Conservation (phyloP, 2,329 filamentous ascomycete species). For the Didymella lethalis region DNA sequence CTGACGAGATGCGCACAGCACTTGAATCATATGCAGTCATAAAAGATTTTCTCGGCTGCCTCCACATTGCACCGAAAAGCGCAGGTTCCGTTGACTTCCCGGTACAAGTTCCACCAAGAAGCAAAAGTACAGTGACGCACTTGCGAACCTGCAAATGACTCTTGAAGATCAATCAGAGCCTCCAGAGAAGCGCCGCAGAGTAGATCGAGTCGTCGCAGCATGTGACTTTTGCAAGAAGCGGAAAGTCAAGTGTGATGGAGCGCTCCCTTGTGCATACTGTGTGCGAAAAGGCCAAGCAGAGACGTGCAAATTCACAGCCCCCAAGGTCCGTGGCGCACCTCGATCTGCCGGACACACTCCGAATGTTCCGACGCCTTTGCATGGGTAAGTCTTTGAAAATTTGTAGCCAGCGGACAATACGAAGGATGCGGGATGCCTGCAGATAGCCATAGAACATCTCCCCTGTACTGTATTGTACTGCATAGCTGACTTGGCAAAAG, state of each 20-base stretch:
- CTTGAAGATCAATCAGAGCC: conserved; percentile 5
- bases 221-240: conserved; percentile 44
- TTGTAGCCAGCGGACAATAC: background rate
- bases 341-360: conserved; percentile 46
- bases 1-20: conserved; percentile 7
- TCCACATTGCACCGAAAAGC: background rate
- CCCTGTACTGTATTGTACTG: background rate
- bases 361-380: conserved; percentile 7
- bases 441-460: background rate
- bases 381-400: conserved; percentile 1
- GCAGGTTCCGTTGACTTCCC: background rate
- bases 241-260: conserved; percentile 61
- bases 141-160: background rate
- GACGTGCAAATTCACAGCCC: conserved; percentile 54
- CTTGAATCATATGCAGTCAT: background rate
- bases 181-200: conserved; percentile 34
- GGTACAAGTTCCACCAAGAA: background rate
- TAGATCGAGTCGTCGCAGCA: conserved; percentile 40
- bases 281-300: conserved; percentile 51
- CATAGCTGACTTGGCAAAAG: conserved; percentile 9
- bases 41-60: background rate
- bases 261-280: conserved; percentile 61
- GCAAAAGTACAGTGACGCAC: background rate
- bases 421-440: background rate
- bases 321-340: conserved; percentile 43